Conservation (phyloP, 495 filamentous ascomycete genomes). For the Pyrenula aspistea region DNA sequence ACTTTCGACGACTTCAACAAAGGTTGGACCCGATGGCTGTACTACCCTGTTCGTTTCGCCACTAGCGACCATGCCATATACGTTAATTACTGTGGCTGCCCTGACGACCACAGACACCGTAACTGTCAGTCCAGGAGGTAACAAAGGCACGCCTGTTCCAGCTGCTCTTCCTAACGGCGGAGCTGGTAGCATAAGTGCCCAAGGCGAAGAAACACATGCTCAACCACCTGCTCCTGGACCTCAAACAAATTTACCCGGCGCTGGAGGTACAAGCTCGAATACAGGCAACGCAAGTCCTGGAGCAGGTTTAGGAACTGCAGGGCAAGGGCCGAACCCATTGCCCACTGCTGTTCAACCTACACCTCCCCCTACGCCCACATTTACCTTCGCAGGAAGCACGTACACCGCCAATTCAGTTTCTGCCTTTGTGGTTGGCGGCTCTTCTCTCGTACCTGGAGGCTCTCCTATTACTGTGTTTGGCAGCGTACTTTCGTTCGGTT, state of each 20-base stretch:
- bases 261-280: neutral
- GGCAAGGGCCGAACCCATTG: too few relatives aligned
- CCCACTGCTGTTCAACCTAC: neutral
- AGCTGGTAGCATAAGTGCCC: too few relatives aligned
- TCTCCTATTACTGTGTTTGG: slow-evolving; percentile 1
- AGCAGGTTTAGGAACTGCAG: neutral
- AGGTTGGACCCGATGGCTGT: neutral
- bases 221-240: neutral
- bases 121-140: neutral
- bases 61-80: neutral
- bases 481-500: slow-evolving; percentile 1
- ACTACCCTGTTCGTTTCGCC: neutral
- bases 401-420: neutral
- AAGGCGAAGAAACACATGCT: too few relatives aligned
- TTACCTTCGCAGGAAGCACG: neutral
- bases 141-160: too few relatives aligned
- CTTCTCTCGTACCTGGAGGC: slow-evolving; percentile 1
- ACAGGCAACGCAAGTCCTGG: too few relatives aligned
- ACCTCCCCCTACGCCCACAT: neutral
- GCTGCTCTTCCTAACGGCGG: neutral
- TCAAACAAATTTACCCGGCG: neutral
- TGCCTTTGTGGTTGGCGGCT: neutral
- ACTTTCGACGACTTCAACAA: neutral
- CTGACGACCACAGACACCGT: neutral
- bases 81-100: neutral